Evolutionary conservation across 805 yeast genomes (phyloP), one percentile per base, ranked within the genome.

Genomic region (Maudiozyma bulderi): DNA sequence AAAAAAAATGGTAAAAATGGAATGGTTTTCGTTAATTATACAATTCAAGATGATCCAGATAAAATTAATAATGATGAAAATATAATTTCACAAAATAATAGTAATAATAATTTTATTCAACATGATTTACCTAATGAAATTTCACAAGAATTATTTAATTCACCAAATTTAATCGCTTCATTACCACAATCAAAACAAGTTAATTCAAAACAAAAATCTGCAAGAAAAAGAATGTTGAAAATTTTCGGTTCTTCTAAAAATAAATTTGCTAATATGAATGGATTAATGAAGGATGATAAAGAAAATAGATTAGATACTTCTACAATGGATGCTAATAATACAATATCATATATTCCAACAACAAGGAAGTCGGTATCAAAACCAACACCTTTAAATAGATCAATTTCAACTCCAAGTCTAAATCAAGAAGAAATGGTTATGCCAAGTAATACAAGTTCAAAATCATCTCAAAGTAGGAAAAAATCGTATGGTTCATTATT

Each of bases 21-120:
- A 31, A 62, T 64, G 65, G 66, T 62, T 6, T 64, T 64, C 48
- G 68, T 64, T 8, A 64, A 64, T 50, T 64, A 63, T 46, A 63
- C 67, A 15, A 67, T 64, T 8, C 66, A 63, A 42, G 66, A 63
- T 35, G 52, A 40, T 8, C 20, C 14, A 11, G 40, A 46, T 26
- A 39, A 47, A 4, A 26, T 44, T 6, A 45, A 20, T 20, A 20
- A 41, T 33, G 15, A 40, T 14, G 28, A 26, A 26, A 32, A 10
- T 26, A 31, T 8, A 31, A 40, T 8, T 34, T n/a, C 20, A 26
- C 39, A 20, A 13, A 6, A 9, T 10, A 33, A 3, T 10, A 29
- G 11, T 13, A 29, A 28, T 29, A 29, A 30, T 13, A 32, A 31
- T 15, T 6, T 6, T 43, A 26, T 8, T 35, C 38, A 35, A 4